Percentiles rank a stretch among this genome's conserved stretches.
phyloP scores from a whole-genome alignment of 2,329 filamentous ascomycete genomes.

The Paraphaeosphaeria sporulosa region DNA sequence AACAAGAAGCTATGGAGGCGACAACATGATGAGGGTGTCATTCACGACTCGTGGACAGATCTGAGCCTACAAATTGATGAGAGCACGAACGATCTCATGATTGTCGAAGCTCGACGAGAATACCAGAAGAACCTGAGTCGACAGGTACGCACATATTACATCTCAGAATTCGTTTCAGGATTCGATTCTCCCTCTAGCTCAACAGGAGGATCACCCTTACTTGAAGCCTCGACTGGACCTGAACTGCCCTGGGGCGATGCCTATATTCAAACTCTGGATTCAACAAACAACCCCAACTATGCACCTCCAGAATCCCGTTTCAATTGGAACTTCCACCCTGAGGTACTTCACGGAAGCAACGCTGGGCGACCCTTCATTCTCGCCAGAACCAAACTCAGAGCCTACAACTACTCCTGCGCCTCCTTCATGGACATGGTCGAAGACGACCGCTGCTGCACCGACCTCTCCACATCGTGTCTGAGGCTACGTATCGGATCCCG shows the following conservation, averaged over 20 bases:
- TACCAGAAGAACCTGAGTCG: constrained; percentile 65
- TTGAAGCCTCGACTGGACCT: constrained; percentile 14
- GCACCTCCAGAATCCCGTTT: constrained; percentile 47
- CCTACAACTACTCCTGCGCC: constrained; percentile 62
- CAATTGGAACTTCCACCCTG: constrained; percentile 58
- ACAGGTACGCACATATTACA: constrained; percentile 72
- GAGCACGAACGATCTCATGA: constrained; percentile 62
- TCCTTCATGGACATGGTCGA: constrained; percentile 69
- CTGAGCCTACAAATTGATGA: constrained; percentile 70
- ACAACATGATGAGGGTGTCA: constrained; percentile 72
- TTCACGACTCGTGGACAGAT: constrained; percentile 77
- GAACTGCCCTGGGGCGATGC: constrained; percentile 40
- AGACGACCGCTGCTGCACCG: constrained; percentile 51
- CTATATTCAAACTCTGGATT: constrained; percentile 34
- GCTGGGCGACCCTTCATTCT: constrained; percentile 57
- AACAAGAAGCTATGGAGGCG: constrained; percentile 67
- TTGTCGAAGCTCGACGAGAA: constrained; percentile 74
- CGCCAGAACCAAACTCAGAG: constrained; percentile 62
- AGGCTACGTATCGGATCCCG: constrained; percentile 61
- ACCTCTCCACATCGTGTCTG: constrained; percentile 48
- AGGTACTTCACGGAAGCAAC: constrained; percentile 55
- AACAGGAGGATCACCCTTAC: constrained; percentile 11
- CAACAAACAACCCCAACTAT: constrained; percentile 49
- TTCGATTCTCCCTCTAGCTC: constrained; percentile 13
- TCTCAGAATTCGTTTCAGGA: constrained; percentile 56